phyloP scores from a whole-genome alignment of 768 basidiomycete species.

The Hydnomerulius pinastri region DNA sequence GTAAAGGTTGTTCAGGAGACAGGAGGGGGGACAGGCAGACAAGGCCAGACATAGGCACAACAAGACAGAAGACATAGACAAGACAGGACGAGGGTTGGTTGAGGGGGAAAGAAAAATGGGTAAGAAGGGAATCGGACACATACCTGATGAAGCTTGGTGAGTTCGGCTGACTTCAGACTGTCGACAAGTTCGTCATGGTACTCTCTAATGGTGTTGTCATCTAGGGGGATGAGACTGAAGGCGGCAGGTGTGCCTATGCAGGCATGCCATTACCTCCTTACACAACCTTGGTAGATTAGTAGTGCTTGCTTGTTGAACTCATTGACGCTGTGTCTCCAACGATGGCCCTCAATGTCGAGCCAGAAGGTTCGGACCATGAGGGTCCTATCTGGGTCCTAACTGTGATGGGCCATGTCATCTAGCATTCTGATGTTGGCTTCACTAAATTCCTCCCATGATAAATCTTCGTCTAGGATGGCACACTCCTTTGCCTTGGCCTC shows the following conservation, averaged over 20 bases:
- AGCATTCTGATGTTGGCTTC: slow-evolving; percentile 9
- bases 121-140: background rate
- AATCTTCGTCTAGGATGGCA: background rate
- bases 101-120: background rate
- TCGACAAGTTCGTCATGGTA: background rate
- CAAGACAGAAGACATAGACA: too few relatives aligned
- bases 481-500: background rate
- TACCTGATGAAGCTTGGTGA: background rate
- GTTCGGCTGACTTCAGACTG: background rate
- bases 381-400: slow-evolving; percentile 4
- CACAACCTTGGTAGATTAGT: slow-evolving; percentile 9
- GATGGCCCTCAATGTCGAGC: slow-evolving; percentile 5
- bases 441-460: slow-evolving; percentile 2
- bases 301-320: background rate
- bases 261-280: background rate
- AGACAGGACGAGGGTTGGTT: too few relatives aligned
- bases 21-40: too few relatives aligned
- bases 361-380: slow-evolving; percentile 14
- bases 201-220: background rate
- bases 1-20: too few relatives aligned
- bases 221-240: background rate
- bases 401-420: slow-evolving; percentile 3
- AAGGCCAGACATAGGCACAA: too few relatives aligned
- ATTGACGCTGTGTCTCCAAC: background rate
- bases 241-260: background rate